Evolutionary conservation across 495 filamentous ascomycete species (phyloP), one percentile per base, ranked within the genome.

Genomic region (Umbilicaria muhlenbergii): DNA sequence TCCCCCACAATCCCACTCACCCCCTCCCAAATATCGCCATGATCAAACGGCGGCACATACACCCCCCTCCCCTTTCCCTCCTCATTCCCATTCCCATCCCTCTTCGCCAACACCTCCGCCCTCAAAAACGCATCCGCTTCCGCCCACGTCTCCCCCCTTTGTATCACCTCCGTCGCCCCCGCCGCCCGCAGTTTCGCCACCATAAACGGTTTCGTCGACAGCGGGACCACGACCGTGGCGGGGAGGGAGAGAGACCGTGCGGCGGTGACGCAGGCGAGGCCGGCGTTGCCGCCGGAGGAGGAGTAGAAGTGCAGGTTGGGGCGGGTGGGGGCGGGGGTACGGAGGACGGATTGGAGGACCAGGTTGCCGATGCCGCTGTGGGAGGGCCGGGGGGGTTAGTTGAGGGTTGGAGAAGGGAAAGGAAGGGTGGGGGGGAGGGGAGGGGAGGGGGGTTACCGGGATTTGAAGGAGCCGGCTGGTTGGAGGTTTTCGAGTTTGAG

Each of bases 401-500:
- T 21, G 2, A 5, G 19, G 19, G 19, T 21, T 21, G 19, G 19
- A 21, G 19, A 21, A 3, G 11, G 2, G 36, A 13, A 11, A 14
- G 33, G n/a, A 12, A 11, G 21, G 37, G 24, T 2, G 24, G 6
- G n/a, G 17, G 32, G 16, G 34, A 38, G 6, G 31, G 16, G 7
- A 34, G 33, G 19, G 16, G 36, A 47, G 50, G n/a, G n/a, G 18
- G 35, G 36, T n/a, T 62, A 74, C 69, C 86, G 79, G 28, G 87
- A 93, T 62, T 95, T 98, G 78, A 95, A 98, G 10, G 86, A 92
- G 37, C 86, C 87, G 4, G 83, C 81, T 4, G 91, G 89, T 53
- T 98, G 89, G 53, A 89, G 75, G 61, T 84, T 84, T 47, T 98
- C 89, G 44, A 95, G 77, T 58, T 98, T 98, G 52, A 98, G 78